Conservation (phyloP, 2,329 filamentous ascomycete genomes). For the Cryoendolithus antarcticus region DNA sequence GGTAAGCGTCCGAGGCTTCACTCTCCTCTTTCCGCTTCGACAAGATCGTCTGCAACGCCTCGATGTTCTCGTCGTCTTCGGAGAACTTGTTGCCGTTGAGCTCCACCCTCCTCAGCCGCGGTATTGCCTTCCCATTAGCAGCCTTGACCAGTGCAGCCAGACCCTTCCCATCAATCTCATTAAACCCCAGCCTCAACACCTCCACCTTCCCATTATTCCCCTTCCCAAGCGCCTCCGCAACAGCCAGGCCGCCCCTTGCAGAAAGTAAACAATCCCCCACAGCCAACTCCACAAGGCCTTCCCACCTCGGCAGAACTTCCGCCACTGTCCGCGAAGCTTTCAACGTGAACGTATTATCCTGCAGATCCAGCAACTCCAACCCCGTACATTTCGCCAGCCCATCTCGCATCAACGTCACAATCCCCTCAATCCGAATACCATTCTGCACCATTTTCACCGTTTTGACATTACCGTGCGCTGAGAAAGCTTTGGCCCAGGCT, state of each 20-base stretch:
- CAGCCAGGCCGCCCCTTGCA: constrained; percentile 59
- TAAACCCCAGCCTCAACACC: constrained; percentile 76
- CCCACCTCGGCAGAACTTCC: constrained; percentile 62
- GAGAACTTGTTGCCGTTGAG: constrained; percentile 92
- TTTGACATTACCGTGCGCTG: constrained; percentile 66
- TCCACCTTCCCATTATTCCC: constrained; percentile 71
- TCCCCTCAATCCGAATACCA: constrained; percentile 88
- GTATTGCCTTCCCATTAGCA: constrained; percentile 51
- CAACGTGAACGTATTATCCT: constrained; percentile 90
- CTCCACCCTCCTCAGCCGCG: constrained; percentile 71
- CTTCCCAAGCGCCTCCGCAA: constrained; percentile 60
- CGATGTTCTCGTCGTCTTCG: constrained; percentile 67
- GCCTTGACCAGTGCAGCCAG: constrained; percentile 60
- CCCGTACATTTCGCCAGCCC: constrained; percentile 60
- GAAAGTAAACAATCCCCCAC: constrained; percentile 80
- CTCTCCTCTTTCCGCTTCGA: constrained; percentile 39
- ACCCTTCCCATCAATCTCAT: constrained; percentile 74
- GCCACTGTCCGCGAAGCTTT: constrained; percentile 46
- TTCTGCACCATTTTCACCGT: constrained; percentile 97
- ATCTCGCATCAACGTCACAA: constrained; percentile 64
- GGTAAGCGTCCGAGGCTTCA: constrained; percentile 26
- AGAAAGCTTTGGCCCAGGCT: constrained; percentile 82
- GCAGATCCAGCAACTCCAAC: constrained; percentile 72
- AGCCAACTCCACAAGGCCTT: constrained; percentile 65
- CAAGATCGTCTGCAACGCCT: constrained; percentile 52